phyloP scores from a whole-genome alignment of 768 basidiomycete species.

The Panellus pusillus region DNA sequence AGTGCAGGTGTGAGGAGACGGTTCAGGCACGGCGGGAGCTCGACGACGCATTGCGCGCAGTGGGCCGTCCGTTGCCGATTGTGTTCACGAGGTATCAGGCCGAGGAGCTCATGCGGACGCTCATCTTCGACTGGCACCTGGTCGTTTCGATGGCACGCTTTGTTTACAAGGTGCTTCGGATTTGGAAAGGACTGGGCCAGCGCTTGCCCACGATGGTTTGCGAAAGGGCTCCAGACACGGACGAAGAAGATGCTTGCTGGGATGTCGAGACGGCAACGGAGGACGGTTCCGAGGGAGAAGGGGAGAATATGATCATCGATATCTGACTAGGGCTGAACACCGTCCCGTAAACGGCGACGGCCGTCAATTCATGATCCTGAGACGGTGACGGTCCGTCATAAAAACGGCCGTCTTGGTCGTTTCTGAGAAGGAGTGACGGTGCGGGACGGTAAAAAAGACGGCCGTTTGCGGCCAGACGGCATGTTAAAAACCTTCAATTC shows the following conservation, averaged over 20 bases:
- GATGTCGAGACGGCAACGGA: neutral
- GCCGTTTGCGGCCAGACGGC: no score
- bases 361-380: no score
- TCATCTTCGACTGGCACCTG: slow-evolving; percentile 4
- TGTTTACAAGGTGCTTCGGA: neutral
- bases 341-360: no score
- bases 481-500: no score
- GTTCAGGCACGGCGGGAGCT: neutral
- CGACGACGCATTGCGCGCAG: neutral
- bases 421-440: no score
- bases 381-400: no score
- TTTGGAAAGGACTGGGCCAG: neutral
- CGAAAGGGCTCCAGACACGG: neutral
- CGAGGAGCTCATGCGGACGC: neutral
- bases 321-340: no score
- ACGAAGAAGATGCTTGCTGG: neutral
- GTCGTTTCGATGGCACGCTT: slow-evolving; percentile 6
- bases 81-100: neutral
- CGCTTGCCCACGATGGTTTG: neutral
- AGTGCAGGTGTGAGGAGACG: slow-evolving; percentile 1
- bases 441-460: no score
- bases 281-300: neutral
- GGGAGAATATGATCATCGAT: neutral
- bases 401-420: no score
- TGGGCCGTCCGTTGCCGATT: neutral